These are phyloP conservation scores for Cryphonectria nitschkei DNA, from an alignment of 2,329 filamentous ascomycete genomes.

Conservation along the genomic window DNA sequence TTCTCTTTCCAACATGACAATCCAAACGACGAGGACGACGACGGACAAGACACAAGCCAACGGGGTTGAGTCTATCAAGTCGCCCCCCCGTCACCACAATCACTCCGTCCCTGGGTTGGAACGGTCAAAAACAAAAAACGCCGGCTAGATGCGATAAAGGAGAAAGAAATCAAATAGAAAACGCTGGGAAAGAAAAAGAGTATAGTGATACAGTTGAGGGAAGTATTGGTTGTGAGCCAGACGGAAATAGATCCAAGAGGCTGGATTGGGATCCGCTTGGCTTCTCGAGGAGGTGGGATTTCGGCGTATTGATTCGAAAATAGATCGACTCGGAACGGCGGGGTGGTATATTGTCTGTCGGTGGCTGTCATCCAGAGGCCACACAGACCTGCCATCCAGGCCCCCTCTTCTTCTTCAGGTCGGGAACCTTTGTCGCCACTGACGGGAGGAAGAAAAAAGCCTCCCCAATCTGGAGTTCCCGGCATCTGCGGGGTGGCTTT, in stretches of 20 bases:
- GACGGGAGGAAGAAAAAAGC: no score
- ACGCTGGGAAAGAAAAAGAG: background rate
- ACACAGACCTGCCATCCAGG: background rate
- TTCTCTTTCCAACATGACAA: background rate
- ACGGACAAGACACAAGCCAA: background rate
- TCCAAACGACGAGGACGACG: background rate
- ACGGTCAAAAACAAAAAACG: background rate
- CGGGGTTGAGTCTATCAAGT: background rate
- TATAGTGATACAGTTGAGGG: background rate
- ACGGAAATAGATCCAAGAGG: background rate
- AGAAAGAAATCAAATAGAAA: background rate
- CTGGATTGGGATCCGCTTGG: background rate
- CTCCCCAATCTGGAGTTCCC: no score
- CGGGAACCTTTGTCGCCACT: no score
- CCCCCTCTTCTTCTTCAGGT: background rate
- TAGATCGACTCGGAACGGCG: background rate
- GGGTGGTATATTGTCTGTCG: no score
- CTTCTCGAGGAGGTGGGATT: no score
- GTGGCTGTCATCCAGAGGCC: no score
- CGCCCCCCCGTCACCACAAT: background rate
- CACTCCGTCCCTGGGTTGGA: background rate
- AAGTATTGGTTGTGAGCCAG: background rate
- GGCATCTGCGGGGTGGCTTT: no score
- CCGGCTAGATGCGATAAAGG: slow-evolving; percentile 10
- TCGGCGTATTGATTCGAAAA: no score